Evolutionary conservation across 345 rosid species (phyloP).

Genomic region (Dovyalis caffra): DNA sequence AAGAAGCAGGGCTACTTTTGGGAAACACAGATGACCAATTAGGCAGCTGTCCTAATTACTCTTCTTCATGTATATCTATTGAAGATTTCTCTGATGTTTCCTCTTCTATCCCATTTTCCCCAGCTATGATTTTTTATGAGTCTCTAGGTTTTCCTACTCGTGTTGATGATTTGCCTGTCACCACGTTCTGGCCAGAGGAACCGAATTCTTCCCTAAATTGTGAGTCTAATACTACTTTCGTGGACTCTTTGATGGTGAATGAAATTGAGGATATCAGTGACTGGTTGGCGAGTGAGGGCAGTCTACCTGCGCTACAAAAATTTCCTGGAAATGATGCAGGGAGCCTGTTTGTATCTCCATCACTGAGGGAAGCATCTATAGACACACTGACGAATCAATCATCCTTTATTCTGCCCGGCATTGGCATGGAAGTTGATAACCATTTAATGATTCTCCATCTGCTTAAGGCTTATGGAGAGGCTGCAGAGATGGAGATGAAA

Average conservation of each 20-base stretch:
- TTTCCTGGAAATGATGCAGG: constrained; percentile 14
- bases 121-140: constrained; percentile 10
- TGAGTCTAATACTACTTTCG: background rate
- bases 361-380: constrained; percentile 11
- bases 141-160: background rate
- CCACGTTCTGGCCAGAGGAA: constrained; percentile 2
- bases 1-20: constrained; percentile 20
- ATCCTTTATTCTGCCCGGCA: constrained; percentile 23
- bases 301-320: constrained; percentile 1
- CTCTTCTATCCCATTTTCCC: constrained; percentile 12
- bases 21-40: constrained; percentile 13
- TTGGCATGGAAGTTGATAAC: constrained; percentile 25
- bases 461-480: constrained; percentile 48
- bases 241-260: constrained; percentile 14
- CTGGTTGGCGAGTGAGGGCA: constrained; percentile 13
- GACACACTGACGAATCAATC: background rate
- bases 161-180: constrained; percentile 5
- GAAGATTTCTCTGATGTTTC: constrained; percentile 26
- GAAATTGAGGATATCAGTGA: constrained; percentile 11
- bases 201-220: background rate
- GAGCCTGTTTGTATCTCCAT: constrained; percentile 13
- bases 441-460: constrained; percentile 31
- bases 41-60: constrained; percentile 20
- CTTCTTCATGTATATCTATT: constrained; percentile 11
- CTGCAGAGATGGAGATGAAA: constrained; percentile 23